A percentile compares a stretch with the other conserved stretches of the same genome.
Evolutionary conservation across 805 yeast species (phyloP).

Genomic region (Hanseniaspora nectarophila): DNA sequence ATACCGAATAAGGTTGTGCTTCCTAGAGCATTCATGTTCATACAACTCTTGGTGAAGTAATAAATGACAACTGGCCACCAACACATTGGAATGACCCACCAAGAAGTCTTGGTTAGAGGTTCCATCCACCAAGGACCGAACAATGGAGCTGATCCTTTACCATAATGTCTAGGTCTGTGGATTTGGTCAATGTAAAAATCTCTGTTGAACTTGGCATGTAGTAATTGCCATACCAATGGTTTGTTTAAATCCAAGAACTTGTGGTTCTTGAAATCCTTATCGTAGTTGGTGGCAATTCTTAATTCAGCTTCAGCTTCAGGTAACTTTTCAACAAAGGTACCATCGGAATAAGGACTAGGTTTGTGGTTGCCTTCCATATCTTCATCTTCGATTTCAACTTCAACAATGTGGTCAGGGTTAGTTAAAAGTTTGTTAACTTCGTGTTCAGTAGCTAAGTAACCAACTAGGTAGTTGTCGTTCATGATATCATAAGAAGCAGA

Average conservation of each 20-base stretch:
- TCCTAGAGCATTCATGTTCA: constrained; percentile 33
- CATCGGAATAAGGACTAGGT: constrained; percentile 34
- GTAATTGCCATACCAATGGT: constrained; percentile 72
- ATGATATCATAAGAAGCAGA: constrained; percentile 78
- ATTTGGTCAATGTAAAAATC: constrained; percentile 91
- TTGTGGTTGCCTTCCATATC: constrained; percentile 32
- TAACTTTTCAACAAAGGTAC: constrained; percentile 44
- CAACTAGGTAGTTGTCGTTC: constrained; percentile 67
- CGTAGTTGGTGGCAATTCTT: constrained; percentile 66
- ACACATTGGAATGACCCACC: constrained; percentile 80
- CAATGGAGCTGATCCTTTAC: constrained; percentile 89
- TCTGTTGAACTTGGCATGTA: constrained; percentile 62
- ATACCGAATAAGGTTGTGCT: constrained; percentile 51
- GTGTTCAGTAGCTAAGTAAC: constrained; percentile 66
- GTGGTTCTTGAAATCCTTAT: constrained; percentile 60
- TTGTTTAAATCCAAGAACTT: constrained; percentile 73
- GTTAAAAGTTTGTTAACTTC: constrained; percentile 63
- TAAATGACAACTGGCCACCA: constrained; percentile 78
- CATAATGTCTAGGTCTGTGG: constrained; percentile 96
- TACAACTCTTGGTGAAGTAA: constrained; percentile 48
- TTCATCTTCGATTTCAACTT: constrained; percentile 29
- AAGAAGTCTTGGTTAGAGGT: constrained; percentile 80
- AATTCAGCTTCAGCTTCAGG: constrained; percentile 59
- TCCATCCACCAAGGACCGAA: constrained; percentile 84
- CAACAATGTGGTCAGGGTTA: constrained; percentile 49